Evolutionary conservation across 1,139 yeast genomes (phyloP), one percentile per base, ranked within the genome.

Genomic region (Kluyveromyces sp.): DNA sequence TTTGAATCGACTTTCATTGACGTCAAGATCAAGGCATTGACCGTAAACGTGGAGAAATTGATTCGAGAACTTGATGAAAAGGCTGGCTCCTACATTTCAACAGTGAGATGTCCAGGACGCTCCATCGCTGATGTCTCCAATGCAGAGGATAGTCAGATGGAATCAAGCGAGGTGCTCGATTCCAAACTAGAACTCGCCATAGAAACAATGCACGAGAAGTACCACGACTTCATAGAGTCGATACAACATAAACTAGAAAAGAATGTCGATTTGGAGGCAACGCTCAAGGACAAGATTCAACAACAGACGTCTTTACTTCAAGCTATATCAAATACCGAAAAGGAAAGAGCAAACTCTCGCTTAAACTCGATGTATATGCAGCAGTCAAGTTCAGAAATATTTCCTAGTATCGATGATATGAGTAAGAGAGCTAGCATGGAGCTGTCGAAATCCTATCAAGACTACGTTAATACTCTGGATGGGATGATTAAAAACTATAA

Each of bases 381-480:
- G 49, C 45, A 39, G 45, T 33, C 25, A 28, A 28, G 30, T 13
- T 30, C 34, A 36, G 38, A 29, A 28, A 22, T 33, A 40, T 40
- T 31, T 20, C 44, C 48, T 52, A 39, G 30, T 43, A 57, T 66
- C 3, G 67, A 66, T 34, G 68, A 68, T 3, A 56, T 70, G 16
- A 67, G 65, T 40, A 68, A 67, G 44, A 69, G 46, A 25, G 46
- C 56, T 2, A 41, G 58, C 8, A 44, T 46, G n/a, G 57, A 51
- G 7, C 40, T 59, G 9, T 49, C 51, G 4, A 53, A 49, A 19
- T 42, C 50, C 0, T 51, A 50, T 40, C 47, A 50, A 33, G 52
- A 47, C 13, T 57, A 53, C 29, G 46, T 50, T 17, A 51, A 52
- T 9, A 46, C 45, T 35, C 41, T 55, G 22, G 50, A 49, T 15